Conservation (phyloP, 108 stramenopile genomes). For the Pseudonitzschia delicatissima region DNA sequence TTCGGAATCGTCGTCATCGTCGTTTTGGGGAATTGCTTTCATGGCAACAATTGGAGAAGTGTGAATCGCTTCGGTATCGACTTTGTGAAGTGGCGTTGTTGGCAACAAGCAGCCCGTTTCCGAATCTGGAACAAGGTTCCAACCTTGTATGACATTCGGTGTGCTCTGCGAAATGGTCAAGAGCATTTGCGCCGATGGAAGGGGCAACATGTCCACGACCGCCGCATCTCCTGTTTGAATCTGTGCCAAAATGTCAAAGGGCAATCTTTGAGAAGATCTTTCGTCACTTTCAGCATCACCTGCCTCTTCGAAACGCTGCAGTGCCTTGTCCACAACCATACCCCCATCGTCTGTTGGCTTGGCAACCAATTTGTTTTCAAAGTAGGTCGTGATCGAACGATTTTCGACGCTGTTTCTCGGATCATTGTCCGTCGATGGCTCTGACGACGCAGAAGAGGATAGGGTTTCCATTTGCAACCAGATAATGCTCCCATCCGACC, state of each 20-base stretch:
- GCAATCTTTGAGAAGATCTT: neutral
- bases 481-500: conserved; percentile 59
- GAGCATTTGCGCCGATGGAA: neutral
- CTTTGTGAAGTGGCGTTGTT: too few relatives aligned
- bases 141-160: neutral
- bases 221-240: neutral
- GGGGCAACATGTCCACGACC: conserved; percentile 16
- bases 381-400: conserved; percentile 9
- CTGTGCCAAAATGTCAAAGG: conserved; percentile 19
- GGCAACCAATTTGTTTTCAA: conserved; percentile 14
- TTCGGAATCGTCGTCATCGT: neutral
- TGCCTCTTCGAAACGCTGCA: conserved; percentile 3
- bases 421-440: neutral
- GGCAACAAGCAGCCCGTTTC: neutral
- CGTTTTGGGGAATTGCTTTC: neutral
- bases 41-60: conserved; percentile 17
- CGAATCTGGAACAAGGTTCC: neutral
- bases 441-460: neutral
- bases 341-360: conserved; percentile 1
- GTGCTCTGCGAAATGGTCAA: conserved; percentile 7
- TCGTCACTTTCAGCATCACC: neutral
- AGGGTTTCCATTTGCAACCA: conserved; percentile 41
- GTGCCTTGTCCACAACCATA: conserved; percentile 2
- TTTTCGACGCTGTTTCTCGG: neutral
- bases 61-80: neutral